Percentiles rank a stretch among this genome's conserved stretches.
These are phyloP conservation scores for Trichoderma afroharzianum DNA, from an alignment of 2,329 filamentous ascomycete genomes.

Conservation along the genomic window DNA sequence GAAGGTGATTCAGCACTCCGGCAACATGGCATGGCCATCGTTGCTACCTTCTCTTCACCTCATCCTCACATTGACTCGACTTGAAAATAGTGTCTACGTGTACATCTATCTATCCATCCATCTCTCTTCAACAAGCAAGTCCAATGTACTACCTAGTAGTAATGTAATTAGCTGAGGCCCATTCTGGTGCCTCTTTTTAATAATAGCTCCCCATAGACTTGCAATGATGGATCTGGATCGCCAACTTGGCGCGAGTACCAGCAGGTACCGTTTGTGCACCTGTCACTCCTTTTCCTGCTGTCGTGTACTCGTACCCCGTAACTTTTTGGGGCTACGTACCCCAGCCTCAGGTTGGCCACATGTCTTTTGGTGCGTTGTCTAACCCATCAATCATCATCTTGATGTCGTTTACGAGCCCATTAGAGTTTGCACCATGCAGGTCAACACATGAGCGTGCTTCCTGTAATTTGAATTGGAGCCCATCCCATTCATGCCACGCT, in stretches of 20 bases:
- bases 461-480: not conserved
- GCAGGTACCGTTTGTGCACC: not conserved
- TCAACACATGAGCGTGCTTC: conserved; percentile 1
- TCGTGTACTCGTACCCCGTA: not conserved
- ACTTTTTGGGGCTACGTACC: not conserved
- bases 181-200: not conserved
- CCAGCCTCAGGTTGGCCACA: not conserved
- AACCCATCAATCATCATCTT: not conserved
- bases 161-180: not conserved
- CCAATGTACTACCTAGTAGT: no score
- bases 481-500: not conserved
- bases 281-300: not conserved
- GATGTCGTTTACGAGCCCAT: not conserved
- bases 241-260: not conserved
- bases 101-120: not conserved
- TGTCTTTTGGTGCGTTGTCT: not conserved
- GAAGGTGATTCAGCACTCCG: not conserved
- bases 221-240: not conserved
- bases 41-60: not conserved
- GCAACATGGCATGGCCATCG: not conserved
- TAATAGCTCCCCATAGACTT: not conserved
- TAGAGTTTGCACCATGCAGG: not conserved
- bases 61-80: not conserved
- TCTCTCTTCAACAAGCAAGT: not conserved
- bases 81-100: not conserved